Evolutionary conservation across 139 green algal species (phyloP).

Genomic region (Picochlorum sp.): DNA sequence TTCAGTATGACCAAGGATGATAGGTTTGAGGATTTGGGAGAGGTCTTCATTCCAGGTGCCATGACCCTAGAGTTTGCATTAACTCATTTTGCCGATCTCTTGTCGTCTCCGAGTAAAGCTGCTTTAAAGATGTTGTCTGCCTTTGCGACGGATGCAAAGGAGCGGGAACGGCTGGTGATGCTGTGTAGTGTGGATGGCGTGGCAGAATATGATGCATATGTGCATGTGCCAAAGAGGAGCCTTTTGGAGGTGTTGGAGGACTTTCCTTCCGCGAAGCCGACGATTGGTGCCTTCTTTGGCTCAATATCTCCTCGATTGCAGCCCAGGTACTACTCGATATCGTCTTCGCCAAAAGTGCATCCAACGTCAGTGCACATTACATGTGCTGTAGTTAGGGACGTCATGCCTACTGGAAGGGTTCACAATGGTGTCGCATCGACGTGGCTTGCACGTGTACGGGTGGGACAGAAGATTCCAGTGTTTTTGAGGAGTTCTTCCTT

Average conservation of each 20-base stretch:
- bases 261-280: conserved; percentile 69
- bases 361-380: conserved; percentile 70
- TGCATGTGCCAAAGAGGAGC: conserved; percentile 29
- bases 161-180: conserved; percentile 47
- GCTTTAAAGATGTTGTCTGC: conserved; percentile 64
- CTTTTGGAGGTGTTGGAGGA: conserved; percentile 74
- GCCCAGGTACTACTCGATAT: conserved; percentile 86
- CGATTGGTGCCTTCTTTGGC: conserved; percentile 81
- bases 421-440: conserved; percentile 67
- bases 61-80: conserved; percentile 60
- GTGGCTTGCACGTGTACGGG: conserved; percentile 33
- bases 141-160: conserved; percentile 39
- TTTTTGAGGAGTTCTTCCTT: conserved; percentile 85
- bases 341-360: conserved; percentile 49
- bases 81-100: conserved; percentile 69
- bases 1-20: conserved; percentile 18
- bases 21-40: conserved; percentile 16
- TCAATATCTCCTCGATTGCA: conserved; percentile 71
- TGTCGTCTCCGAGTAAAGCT: conserved; percentile 59
- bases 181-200: conserved; percentile 60
- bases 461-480: conserved; percentile 39
- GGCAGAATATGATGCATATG: conserved; percentile 55
- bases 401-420: conserved; percentile 53
- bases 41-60: conserved; percentile 23
- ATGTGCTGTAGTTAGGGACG: conserved; percentile 64